Evolutionary conservation across 306 rosid species (phyloP), one percentile per base, ranked within the genome.

Genomic region (Medicago lupulina): DNA sequence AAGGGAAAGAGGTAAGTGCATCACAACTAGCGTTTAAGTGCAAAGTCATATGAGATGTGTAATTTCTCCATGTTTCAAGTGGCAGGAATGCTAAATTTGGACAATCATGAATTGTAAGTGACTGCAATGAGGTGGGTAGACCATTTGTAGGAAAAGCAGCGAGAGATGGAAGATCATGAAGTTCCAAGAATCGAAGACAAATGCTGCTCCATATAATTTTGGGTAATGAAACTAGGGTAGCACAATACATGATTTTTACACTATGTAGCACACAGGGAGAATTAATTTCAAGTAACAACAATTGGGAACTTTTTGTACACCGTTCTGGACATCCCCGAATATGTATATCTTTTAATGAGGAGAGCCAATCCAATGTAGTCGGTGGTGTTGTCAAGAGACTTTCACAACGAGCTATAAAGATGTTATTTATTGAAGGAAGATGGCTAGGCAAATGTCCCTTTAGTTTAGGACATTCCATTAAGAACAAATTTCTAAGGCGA

Each of bases 11-110:
- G 17, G 72, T 67, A 43, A 67, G 72, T 12, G 72, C 1, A 21
- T 43, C 3, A 19, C 72, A 66, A 4, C 16, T 18, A 12, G 0
- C 0, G 0, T 0, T 0, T 14, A 67, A 38, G 0, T 1, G 0
- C 19, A 67, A 67, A 19, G 28, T 8, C 60, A 8, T 25, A 28
- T 49, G 74, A 2, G 6, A 15, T 9, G 61, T 70, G 61, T 70
- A 70, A 5, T 50, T 70, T 6, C 46, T n/a, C 61, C 74, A 70
- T 8, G 31, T 49, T 15, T 69, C 61, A 49, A 44, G 28, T 3
- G 61, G 61, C 5, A 31, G 61, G 28, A 70, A 70, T 31, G 61
- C 16, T 50, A 70, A 70, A 28, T 70, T 70, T 61, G 49, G 3
- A 50, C 74, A 70, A 0, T 1, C 0, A 8, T 1, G 0, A 31